Conservation (phyloP, 129 eudicot species). For the Rutidosis leptorrhynchoides region DNA sequence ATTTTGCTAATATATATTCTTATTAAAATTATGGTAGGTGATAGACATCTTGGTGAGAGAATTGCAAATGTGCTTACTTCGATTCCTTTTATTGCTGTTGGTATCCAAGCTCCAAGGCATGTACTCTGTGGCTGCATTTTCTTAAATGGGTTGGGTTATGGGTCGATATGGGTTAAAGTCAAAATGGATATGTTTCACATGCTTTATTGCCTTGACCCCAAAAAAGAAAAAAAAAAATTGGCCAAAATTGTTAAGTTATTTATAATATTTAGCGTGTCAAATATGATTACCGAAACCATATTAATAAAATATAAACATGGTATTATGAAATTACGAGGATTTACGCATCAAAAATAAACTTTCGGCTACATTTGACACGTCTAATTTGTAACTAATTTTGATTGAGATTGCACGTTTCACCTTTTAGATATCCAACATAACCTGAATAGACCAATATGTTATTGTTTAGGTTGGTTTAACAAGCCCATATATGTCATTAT, state of each 20-base stretch:
- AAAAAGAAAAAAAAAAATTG: too few species aligned
- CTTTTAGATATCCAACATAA: not conserved
- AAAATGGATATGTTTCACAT: not conserved
- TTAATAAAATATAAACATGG: not conserved
- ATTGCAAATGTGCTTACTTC: constrained; percentile 83
- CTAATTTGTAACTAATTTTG: not conserved
- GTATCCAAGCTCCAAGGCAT: constrained; percentile 82
- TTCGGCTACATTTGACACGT: not conserved
- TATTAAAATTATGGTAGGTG: constrained; percentile 46
- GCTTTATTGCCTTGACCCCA: not conserved
- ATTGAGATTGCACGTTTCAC: not conserved
- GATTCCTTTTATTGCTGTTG: constrained; percentile 85
- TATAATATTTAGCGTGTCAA: not conserved
- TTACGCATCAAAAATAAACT: not conserved
- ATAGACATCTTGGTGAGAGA: constrained; percentile 66
- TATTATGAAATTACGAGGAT: not conserved
- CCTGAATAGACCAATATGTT: not conserved
- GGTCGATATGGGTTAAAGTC: not conserved
- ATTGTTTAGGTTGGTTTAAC: not conserved
- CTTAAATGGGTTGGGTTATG: constrained; percentile 1
- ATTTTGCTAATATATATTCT: constrained; percentile 7
- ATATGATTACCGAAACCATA: not conserved
- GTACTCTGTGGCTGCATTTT: constrained; percentile 5
- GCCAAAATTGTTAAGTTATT: not conserved
- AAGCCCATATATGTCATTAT: not conserved